Conservation (phyloP, 176 grass and related monocot species). For the Oryza glaberrima region DNA sequence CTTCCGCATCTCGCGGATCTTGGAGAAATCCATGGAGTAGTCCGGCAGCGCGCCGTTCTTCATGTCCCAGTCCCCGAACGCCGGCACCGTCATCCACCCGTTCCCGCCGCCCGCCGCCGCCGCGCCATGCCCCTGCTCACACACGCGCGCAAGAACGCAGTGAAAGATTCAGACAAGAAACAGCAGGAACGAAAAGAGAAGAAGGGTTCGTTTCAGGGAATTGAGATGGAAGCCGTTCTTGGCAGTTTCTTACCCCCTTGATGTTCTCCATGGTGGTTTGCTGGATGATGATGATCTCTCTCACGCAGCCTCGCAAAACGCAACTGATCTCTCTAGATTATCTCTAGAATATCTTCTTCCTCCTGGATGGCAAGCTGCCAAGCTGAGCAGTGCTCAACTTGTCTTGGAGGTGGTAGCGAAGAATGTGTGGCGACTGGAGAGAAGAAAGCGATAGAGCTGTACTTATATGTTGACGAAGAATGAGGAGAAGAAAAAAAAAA, state of each 20-base stretch:
- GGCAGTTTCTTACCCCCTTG: conserved; percentile 54
- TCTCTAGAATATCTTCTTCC: background rate
- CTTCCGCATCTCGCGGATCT: conserved; percentile 95
- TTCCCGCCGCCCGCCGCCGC: conserved; percentile 32
- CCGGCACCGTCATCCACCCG: conserved; percentile 85
- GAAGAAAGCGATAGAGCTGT: conserved; percentile 4
- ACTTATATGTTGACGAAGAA: conserved; percentile 40
- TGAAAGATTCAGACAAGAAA: conserved; percentile 1
- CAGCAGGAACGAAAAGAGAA: background rate
- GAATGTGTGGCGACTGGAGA: conserved; percentile 9
- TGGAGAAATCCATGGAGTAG: conserved; percentile 99
- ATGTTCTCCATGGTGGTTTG: conserved; percentile 65
- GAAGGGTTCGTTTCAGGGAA: background rate
- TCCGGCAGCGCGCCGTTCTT: conserved; percentile 92
- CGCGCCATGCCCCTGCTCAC: conserved; percentile 1
- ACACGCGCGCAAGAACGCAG: background rate
- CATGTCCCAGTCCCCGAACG: conserved; percentile 93
- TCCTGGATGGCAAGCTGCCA: conserved; percentile 15
- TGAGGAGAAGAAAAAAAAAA: background rate
- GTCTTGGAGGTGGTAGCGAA: conserved; percentile 16
- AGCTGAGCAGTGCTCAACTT: conserved; percentile 31
- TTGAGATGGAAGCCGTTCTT: conserved; percentile 1
- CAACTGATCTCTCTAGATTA: background rate
- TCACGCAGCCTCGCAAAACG: background rate
- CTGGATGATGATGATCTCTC: conserved; percentile 22